Evolutionary conservation across 306 rosid genomes (phyloP), one percentile per base, ranked within the genome.

Genomic region (Pterocarpus macrocarpus): DNA sequence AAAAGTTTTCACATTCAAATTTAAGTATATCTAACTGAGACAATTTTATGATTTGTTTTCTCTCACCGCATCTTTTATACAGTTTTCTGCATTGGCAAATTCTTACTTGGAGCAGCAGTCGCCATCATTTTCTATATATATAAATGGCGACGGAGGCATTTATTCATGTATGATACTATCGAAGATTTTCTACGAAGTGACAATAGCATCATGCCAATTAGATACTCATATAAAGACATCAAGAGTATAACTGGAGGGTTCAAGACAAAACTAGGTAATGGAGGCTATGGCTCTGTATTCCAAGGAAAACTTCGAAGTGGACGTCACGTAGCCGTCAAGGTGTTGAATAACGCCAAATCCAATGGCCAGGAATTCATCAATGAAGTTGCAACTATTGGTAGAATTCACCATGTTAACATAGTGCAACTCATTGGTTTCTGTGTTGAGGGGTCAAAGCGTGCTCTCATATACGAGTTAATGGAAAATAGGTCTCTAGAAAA

Each of bases 121-220:
- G 0, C 67, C 9, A 47, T 59, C 47, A 16, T 17, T 5, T 2
- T 79, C 4, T 33, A 47, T 2, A 33, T 79, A 15, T 68, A 17
- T 41, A 84, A 61, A 52, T 79, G 81, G 73, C 63, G 81, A 74
- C 30, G 64, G 2, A 80, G 41, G n/a, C 84, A 84, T 79, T 50
- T 79, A 43, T 84, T 84, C 0, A 12, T 73, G 63, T 84, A 73
- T 14, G 53, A 74, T 0, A 11, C 1, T 55, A 74, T 84, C 1
- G 84, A 84, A 75, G 56, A 50, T 52, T 84, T 73, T 79, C 61
- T 84, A 1, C 53, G 8, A 47, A 35, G 70, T 35, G 47, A 75
- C 16, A 67, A 30, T 17, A 65, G 55, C 16, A 63, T 67, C 8
- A 43, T 30, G 32, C 85, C 85, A 0, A 61, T 71, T 47, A 71